Base-by-base conservation (phyloP, 257 asterid species). In the Solanum bulbocastanum region DNA sequence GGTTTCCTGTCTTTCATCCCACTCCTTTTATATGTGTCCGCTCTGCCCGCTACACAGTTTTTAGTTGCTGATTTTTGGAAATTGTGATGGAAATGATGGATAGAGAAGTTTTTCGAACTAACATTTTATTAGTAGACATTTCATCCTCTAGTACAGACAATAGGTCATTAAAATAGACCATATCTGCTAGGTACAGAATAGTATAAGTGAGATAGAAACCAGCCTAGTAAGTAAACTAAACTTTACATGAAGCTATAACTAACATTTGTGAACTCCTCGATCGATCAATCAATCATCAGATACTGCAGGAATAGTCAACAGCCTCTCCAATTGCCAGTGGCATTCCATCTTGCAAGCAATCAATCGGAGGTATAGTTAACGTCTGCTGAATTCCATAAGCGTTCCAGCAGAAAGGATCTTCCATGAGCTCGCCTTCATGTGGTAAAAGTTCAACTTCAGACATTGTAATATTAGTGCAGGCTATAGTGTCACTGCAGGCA, bases 341-440 rank as follows among this genome's bases (percentile, higher is more conserved):
- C 90, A 92, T 37, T 3, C 99, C 99, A 13, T 97, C 98, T 23
- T 89, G 96, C 86, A 97, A 89, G 83, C 99, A 97, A 39, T 95
- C 98, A 27, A 97, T 94, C 0, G 99, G 99, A 46, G 99, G 99
- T 78, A 97, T 95, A 1, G 99, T 96, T 15, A 96, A 89, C 6
- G 98, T 97, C 85, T 95, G 98, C 49, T 96, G 99, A 62, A 90
- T 32, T 1, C 99, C 99, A 15, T 95, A 96, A 2, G 98, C 96
- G 39, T 97, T 97, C 99, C 99, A 97, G 65, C 99, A 97, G 91
- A 97, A 97, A 7, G 99, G 99, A 58, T 97, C 99, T n/a, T 94
- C 99, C 0, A 97, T 96, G 30, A 96, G 75, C 18, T 92, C 94
- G 0, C 99, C 99, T 75, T 97, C 98, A 37, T 91, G 89, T 0